phyloP scores from a whole-genome alignment of 2,329 filamentous ascomycete species.

The Alternaria tenuissima region DNA sequence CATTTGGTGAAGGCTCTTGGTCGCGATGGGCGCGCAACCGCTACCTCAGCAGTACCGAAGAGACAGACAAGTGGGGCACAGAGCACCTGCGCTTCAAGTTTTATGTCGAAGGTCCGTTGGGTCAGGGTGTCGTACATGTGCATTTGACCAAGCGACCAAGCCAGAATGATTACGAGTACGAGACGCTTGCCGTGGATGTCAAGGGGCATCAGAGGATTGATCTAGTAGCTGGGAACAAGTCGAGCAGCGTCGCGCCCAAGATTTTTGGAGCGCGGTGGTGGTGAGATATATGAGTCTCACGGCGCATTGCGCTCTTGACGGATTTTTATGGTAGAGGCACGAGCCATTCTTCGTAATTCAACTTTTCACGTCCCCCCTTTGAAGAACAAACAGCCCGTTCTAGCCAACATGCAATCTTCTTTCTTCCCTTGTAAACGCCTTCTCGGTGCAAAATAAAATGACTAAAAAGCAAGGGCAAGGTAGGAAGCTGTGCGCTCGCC shows the following conservation, averaged over 20 bases:
- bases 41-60: slow-evolving; percentile 67
- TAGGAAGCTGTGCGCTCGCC: not conserved
- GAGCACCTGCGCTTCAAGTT: slow-evolving; percentile 89
- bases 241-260: slow-evolving; percentile 42
- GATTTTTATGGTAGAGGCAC: not conserved
- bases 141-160: slow-evolving; percentile 77
- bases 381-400: not conserved
- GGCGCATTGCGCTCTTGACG: not conserved
- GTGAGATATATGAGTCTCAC: slow-evolving; percentile 21
- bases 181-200: slow-evolving; percentile 81
- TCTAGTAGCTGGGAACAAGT: slow-evolving; percentile 39
- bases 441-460: not conserved
- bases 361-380: not conserved
- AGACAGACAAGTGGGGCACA: slow-evolving; percentile 76
- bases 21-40: slow-evolving; percentile 80
- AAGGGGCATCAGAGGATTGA: slow-evolving; percentile 66
- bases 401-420: not conserved
- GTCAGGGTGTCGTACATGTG: slow-evolving; percentile 75
- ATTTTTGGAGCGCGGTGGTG: slow-evolving; percentile 51
- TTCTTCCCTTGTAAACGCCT: not conserved
- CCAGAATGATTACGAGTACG: slow-evolving; percentile 76
- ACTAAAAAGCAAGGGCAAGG: slow-evolving; percentile 1
- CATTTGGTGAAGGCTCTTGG: slow-evolving; percentile 80
- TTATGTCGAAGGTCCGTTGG: slow-evolving; percentile 79
- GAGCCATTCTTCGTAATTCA: not conserved